Evolutionary conservation across 306 rosid genomes (phyloP).

Genomic region (Biancaea sappan): DNA sequence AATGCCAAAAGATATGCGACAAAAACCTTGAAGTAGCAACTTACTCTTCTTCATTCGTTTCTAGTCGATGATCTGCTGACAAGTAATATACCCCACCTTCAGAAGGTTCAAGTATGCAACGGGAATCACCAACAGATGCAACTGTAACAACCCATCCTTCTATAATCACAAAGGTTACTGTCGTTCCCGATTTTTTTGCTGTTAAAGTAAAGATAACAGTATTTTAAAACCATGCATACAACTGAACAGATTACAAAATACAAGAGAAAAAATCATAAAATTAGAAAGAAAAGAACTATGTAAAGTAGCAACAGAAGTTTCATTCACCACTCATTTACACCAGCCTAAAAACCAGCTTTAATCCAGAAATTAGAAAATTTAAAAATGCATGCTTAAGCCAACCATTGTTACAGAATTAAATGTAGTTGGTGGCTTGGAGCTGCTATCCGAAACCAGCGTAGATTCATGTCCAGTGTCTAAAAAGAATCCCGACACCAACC

Average conservation of each 20-base stretch:
- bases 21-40: slow-evolving; percentile 36
- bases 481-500: background rate
- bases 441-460: background rate
- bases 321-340: background rate
- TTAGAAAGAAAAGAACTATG: slow-evolving; percentile 9
- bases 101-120: slow-evolving; percentile 87
- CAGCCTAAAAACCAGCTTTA: background rate
- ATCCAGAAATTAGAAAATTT: background rate
- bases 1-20: slow-evolving; percentile 19
- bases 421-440: background rate
- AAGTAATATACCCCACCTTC: slow-evolving; percentile 86
- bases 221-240: slow-evolving; percentile 21
- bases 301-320: background rate
- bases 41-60: slow-evolving; percentile 95
- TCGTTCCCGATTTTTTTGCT: slow-evolving; percentile 93
- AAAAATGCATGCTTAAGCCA: background rate
- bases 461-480: background rate
- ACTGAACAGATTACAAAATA: background rate
- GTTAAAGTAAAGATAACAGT: slow-evolving; percentile 32
- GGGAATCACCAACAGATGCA: slow-evolving; percentile 99
- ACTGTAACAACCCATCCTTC: slow-evolving; percentile 98
- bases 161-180: slow-evolving; percentile 90
- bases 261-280: background rate
- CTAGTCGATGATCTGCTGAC: slow-evolving; percentile 98
- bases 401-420: background rate